Evolutionary conservation across 2,329 filamentous ascomycete species (phyloP), one percentile per base, ranked within the genome.

Genomic region (Leptosphaerulina australis): DNA sequence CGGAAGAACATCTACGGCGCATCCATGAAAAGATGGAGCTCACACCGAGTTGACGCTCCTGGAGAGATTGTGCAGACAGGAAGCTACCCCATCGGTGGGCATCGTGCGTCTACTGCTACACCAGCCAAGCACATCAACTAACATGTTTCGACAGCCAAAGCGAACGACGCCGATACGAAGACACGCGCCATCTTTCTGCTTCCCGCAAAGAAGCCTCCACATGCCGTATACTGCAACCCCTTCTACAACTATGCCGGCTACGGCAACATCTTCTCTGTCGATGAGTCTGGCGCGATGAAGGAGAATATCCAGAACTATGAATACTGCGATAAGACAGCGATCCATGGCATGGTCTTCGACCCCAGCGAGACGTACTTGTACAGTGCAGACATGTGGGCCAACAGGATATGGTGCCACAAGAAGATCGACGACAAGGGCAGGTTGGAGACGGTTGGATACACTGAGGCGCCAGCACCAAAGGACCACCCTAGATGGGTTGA

Each of bases 1-100:
- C 88, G 87, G 67, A 93, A 91, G 74, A 88, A 88, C 70, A 87
- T 96, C 53, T 96, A 96, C 72, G 91, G 91, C 64, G 87, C 91
- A 3, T 89, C 90, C 53, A 94, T 94, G 90, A 96, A 96, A 80
- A 93, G 91, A 72, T 96, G 90, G 90, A 87, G 87, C 39, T 91
- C 88, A 70, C 93, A 90, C 72, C 79, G 85, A 35, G 88, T 95
- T 64, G 83, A 86, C 63, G 87, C 83, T 60, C 88, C 90, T 2
- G 86, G 84, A 2, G 84, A 90, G 39, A 94, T 96, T 58, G 76
- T 84, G 36, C 90, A 94, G 61, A 82, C 70, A 80, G 80, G 34
- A 90, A 90, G 11, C 85, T 91, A 72, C 22, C 81, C 88, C 2
- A 87, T 96, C 72, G 85, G 83, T 34, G 87, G 89, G 60, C 83